A percentile compares a stretch with the other conserved stretches of the same genome.
These are phyloP conservation scores for Paulownia fortunei DNA, from an alignment of 257 asterid genomes.

Conservation along the genomic window DNA sequence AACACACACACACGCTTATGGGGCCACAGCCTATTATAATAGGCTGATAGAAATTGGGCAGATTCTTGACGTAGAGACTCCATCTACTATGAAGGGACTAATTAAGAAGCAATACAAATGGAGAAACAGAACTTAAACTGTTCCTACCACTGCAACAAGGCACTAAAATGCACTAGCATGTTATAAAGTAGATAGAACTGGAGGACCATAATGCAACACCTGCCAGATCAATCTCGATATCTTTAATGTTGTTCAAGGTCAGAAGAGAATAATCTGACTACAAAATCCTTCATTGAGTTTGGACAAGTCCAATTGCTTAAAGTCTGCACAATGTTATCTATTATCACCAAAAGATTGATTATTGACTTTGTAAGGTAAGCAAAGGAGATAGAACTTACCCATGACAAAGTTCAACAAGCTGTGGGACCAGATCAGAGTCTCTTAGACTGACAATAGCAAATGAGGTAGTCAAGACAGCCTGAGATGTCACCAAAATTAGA, in stretches of 20 bases:
- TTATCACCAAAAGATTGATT: background rate
- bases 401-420: conserved; percentile 93
- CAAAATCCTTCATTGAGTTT: background rate
- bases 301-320: background rate
- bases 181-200: background rate
- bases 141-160: background rate
- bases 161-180: background rate
- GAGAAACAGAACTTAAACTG: too few relatives aligned
- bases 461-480: conserved; percentile 93
- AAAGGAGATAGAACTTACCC: conserved; percentile 58
- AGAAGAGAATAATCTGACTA: background rate
- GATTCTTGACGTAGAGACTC: too few relatives aligned
- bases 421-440: conserved; percentile 88
- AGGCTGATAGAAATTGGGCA: too few relatives aligned
- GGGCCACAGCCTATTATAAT: too few relatives aligned
- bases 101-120: too few relatives aligned
- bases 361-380: background rate
- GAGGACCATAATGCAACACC: background rate
- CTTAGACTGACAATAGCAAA: conserved; percentile 74
- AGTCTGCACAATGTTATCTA: background rate
- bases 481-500: conserved; percentile 83
- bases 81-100: too few relatives aligned
- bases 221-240: background rate
- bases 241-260: background rate
- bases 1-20: too few relatives aligned